Evolutionary conservation across 2,329 filamentous ascomycete species (phyloP), one percentile per base, ranked within the genome.

Genomic region (Kalmusia sp.): DNA sequence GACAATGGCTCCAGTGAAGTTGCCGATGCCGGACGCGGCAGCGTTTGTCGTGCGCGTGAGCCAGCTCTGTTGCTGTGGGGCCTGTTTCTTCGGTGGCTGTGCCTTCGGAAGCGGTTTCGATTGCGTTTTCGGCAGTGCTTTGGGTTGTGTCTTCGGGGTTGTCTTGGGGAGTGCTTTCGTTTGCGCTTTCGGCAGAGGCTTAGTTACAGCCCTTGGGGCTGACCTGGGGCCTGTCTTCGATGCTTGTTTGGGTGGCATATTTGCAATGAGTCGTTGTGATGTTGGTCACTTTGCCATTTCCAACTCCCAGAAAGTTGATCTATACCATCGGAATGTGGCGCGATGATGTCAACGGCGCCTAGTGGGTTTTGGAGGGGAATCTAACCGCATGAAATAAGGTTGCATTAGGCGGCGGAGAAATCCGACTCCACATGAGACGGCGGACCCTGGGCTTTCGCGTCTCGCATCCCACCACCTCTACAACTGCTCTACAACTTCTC

Each of bases 31-130:
- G 3, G 76, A 67, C 22, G 79, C 74, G 25, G 66, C 73, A 59
- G 69, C 68, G 60, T 78, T 76, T 7, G 79, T 75, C 27, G 74
- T 74, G 49, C 71, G 72, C 51, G 75, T 78, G 59, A 81, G 71
- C 78, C 78, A 81, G 61, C 77, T 78, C 53, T 71, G 65, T 67
- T 74, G 68, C 52, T 68, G 61, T 33, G 68, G 64, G 35, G 63
- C 55, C 39, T 48, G 53, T 35, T 46, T 44, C 40, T 45, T 48
- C 43, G 27, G 50, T 8, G 38, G 35, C 33, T 62, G 54, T 15
- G 49, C 40, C 30, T 48, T 41, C 9, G 55, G 57, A 12, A 57
- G 45, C 6, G 50, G 28, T 21, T 53, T 46, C 9, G 54, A 52
- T 19, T 55, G 33, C 6, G 53, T 27, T 30, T 63, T 64, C 37